These are phyloP conservation scores for Skeletonema grethae DNA, from an alignment of 108 stramenopile genomes.

Conservation along the genomic window DNA sequence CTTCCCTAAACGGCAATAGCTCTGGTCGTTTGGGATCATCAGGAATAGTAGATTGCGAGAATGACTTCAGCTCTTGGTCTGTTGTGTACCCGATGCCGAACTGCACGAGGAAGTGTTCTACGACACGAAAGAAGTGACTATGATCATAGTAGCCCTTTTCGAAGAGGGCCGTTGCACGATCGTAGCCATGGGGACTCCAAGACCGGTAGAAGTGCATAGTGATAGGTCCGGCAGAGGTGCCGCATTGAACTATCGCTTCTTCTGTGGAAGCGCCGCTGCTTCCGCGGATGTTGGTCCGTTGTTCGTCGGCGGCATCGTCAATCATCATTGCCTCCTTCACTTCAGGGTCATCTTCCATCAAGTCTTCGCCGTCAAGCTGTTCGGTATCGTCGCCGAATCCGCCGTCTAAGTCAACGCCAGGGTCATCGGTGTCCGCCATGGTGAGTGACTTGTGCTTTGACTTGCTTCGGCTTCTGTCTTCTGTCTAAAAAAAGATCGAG, in stretches of 20 bases:
- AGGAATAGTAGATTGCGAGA: conserved; percentile 55
- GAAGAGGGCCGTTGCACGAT: conserved; percentile 83
- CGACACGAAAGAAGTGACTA: conserved; percentile 83
- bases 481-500: too few relatives aligned
- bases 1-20: conserved; percentile 63
- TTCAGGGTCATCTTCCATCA: conserved; percentile 3
- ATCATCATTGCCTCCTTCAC: not conserved
- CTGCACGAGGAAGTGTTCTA: conserved; percentile 86
- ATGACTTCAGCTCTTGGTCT: conserved; percentile 49
- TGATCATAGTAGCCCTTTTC: conserved; percentile 80
- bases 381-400: not conserved
- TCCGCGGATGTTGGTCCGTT: not conserved
- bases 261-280: not conserved
- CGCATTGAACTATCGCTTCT: conserved; percentile 8
- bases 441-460: not conserved
- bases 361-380: not conserved
- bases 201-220: conserved; percentile 40
- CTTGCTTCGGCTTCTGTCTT: too few relatives aligned
- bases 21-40: conserved; percentile 50
- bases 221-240: conserved; percentile 51
- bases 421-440: not conserved
- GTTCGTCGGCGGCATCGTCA: not conserved
- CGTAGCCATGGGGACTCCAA: conserved; percentile 91
- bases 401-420: not conserved
- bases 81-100: conserved; percentile 84